These are phyloP conservation scores for Stropharia rugosoannulata DNA, from an alignment of 768 basidiomycete genomes.

Conservation along the genomic window DNA sequence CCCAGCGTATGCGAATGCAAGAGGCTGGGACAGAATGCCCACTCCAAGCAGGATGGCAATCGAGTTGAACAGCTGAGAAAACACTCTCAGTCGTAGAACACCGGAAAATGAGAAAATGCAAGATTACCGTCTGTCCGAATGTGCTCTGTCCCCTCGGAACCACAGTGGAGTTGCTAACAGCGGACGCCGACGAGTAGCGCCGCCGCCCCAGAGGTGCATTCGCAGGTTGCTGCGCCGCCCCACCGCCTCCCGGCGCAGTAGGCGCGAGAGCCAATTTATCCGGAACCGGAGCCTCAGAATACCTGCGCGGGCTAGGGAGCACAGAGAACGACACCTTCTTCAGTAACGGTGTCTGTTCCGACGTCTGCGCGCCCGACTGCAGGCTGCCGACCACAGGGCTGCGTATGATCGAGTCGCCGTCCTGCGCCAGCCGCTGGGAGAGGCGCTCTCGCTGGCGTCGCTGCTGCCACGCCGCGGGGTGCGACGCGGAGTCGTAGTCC, in stretches of 20 bases:
- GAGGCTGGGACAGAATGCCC: conserved; percentile 85
- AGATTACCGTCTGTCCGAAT: conserved; percentile 64
- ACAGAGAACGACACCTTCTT: conserved; percentile 35
- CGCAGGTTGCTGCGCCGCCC: conserved; percentile 12
- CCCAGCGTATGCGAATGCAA: conserved; percentile 90
- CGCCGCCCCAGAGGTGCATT: conserved; percentile 21
- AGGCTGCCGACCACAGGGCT: not conserved
- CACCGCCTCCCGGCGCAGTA: not conserved
- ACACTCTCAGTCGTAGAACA: not conserved
- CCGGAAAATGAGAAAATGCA: not conserved
- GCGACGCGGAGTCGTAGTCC: conserved; percentile 19
- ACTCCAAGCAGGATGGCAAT: conserved; percentile 86
- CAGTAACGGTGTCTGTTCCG: conserved; percentile 40
- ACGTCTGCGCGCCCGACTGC: not conserved
- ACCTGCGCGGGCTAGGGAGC: conserved; percentile 8
- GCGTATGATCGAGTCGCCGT: not conserved
- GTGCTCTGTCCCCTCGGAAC: conserved; percentile 59
- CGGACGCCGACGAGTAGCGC: conserved; percentile 32
- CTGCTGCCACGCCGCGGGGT: not conserved
- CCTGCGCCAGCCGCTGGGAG: not conserved
- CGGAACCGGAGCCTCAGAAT: not conserved
- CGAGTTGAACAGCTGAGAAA: conserved; percentile 72
- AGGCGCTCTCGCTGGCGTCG: not conserved
- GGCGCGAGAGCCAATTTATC: not conserved
- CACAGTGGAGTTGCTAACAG: conserved; percentile 23